Evolutionary conservation across 345 rosid genomes (phyloP).

Genomic region (Garcia nutans): DNA sequence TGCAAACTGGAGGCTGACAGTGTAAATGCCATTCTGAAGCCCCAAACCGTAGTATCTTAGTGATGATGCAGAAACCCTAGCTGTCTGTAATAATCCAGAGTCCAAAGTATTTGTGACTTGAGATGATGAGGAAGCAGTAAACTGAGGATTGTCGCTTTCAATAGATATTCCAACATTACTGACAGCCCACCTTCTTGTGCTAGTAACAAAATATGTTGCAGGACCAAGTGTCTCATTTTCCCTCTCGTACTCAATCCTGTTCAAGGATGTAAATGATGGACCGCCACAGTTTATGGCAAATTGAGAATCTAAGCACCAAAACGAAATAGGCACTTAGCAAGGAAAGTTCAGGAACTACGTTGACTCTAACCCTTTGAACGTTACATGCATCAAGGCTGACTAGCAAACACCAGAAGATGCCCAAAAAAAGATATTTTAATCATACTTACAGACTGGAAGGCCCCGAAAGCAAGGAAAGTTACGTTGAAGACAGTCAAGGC

Average conservation of each 20-base stretch:
- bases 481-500: constrained; percentile 68
- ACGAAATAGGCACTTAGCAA: background rate
- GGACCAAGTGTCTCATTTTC: constrained; percentile 57
- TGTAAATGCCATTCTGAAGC: constrained; percentile 78
- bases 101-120: constrained; percentile 41
- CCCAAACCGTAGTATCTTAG: constrained; percentile 79
- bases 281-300: constrained; percentile 71
- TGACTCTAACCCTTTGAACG: background rate
- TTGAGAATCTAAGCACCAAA: constrained; percentile 40
- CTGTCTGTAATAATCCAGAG: constrained; percentile 48
- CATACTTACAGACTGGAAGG: constrained; percentile 54
- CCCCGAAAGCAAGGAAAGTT: constrained; percentile 60
- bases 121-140: constrained; percentile 25
- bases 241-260: constrained; percentile 39
- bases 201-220: constrained; percentile 50
- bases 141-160: constrained; percentile 30
- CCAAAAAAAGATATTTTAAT: background rate
- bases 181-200: constrained; percentile 43
- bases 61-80: constrained; percentile 66
- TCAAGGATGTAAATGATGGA: constrained; percentile 41
- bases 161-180: constrained; percentile 44
- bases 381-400: background rate
- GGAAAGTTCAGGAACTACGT: background rate
- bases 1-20: constrained; percentile 46
- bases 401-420: background rate